These are phyloP conservation scores for Strigomonas galati DNA, from an alignment of 208 protist genomes.

Conservation along the genomic window DNA sequence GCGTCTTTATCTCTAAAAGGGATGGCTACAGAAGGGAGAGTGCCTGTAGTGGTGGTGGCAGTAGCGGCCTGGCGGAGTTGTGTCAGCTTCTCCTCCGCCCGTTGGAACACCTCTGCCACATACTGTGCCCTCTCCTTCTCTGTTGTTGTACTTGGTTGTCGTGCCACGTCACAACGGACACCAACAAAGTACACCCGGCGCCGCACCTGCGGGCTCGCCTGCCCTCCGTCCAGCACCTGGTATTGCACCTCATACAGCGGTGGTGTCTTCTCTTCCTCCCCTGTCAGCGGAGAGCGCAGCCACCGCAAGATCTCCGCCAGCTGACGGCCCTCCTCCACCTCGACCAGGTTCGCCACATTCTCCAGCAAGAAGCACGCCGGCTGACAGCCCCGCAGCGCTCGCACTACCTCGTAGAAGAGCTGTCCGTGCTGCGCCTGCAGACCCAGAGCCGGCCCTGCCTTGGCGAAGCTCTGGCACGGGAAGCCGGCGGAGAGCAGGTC, in stretches of 20 bases:
- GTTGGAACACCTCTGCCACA: no score
- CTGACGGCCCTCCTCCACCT: conserved; percentile 45
- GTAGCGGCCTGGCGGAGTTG: no score
- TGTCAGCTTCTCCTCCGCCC: no score
- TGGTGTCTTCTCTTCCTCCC: not conserved
- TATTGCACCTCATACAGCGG: conserved; percentile 29
- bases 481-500: conserved; percentile 81
- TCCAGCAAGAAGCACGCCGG: conserved; percentile 76
- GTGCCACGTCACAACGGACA: conserved; percentile 17
- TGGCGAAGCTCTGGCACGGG: conserved; percentile 83
- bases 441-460: conserved; percentile 43
- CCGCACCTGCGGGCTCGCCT: conserved; percentile 59
- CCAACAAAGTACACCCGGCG: conserved; percentile 68
- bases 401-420: conserved; percentile 79
- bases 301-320: conserved; percentile 33
- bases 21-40: no score
- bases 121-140: no score
- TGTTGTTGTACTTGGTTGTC: no score
- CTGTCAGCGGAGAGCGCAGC: conserved; percentile 20
- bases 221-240: conserved; percentile 45
- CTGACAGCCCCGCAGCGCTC: conserved; percentile 36
- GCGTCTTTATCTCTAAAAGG: no score
- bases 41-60: no score
- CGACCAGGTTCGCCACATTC: conserved; percentile 70
- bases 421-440: conserved; percentile 48